Evolutionary conservation across 177 flowering plant genomes (phyloP).

Genomic region (Telopea speciosissima): DNA sequence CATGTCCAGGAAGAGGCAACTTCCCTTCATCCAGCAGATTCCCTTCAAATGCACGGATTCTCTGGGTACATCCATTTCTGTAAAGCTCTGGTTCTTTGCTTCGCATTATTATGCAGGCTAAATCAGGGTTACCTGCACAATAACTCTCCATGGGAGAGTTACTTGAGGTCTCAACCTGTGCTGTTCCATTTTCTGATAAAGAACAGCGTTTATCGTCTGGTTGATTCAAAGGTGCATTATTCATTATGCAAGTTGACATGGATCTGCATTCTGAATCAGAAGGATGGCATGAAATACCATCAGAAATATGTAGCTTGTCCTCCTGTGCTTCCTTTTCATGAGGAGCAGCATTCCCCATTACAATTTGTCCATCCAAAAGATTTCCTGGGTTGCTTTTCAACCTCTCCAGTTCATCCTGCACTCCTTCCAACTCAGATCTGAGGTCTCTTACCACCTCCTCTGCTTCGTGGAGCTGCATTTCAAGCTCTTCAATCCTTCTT

Average conservation of each 20-base stretch:
- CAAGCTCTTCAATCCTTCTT: conserved; percentile 74
- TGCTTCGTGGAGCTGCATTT: conserved; percentile 85
- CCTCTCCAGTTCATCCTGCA: conserved; percentile 45
- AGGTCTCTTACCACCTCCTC: conserved; percentile 75
- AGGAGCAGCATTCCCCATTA: conserved; percentile 10
- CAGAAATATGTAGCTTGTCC: conserved; percentile 20
- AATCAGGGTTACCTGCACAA: conserved; percentile 33
- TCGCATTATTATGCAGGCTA: conserved; percentile 54
- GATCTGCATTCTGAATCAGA: conserved; percentile 16
- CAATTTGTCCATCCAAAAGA: conserved; percentile 18
- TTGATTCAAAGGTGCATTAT: conserved; percentile 14
- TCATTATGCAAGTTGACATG: conserved; percentile 18
- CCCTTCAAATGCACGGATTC: conserved; percentile 65
- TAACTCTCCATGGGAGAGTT: conserved; percentile 20
- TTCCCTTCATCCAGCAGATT: conserved; percentile 33
- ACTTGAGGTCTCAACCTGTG: conserved; percentile 11
- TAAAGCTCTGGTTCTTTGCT: conserved; percentile 56
- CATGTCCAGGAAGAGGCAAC: conserved; percentile 26
- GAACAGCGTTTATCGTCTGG: conserved; percentile 14
- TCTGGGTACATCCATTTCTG: conserved; percentile 72
- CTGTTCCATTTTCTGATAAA: conserved; percentile 8
- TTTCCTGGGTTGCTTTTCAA: conserved; percentile 17
- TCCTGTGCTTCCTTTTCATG: conserved; percentile 15
- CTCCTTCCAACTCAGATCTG: conserved; percentile 53
- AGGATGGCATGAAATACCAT: conserved; percentile 11